Evolutionary conservation across 2,329 filamentous ascomycete species (phyloP), one percentile per base, ranked within the genome.

Genomic region (Fusarium ambrosium): DNA sequence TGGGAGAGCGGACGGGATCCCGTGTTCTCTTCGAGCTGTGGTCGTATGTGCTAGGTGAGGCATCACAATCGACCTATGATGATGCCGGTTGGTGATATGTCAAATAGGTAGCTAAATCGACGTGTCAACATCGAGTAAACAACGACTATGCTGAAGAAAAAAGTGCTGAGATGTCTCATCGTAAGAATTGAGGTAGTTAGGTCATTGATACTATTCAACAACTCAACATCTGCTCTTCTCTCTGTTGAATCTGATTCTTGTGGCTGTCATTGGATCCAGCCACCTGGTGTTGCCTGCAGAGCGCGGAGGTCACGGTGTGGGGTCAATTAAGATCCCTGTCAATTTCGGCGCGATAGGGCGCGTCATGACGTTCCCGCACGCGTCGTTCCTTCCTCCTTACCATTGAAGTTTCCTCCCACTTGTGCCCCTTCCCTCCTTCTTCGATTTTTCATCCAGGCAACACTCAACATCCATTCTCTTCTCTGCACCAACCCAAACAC

Each of bases 321-420:
- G 71, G 77, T 78, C 72, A 79, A 80, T 81, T 81, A 78, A 81
- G 66, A 81, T 72, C 79, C 79, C 72, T 78, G 75, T 58, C 65
- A 66, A 48, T 69, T 75, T 39, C 20, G 37, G 68, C 79, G 79
- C 79, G 79, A 72, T 66, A 66, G 63, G 71, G 73, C 80, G 80
- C 80, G 80, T 80, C 78, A 81, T 79, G 69, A 76, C 72, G 68
- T 76, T 72, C 55, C 65, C 48, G 56, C 63, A 66, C 78, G 78
- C 78, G 78, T 78, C 62, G 70, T 71, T 66, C 62, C 56, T 68
- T 68, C 51, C 36, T 29, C 43, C 45, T 53, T n/a, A 11, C 45
- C 11, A 43, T 43, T 22, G 24, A 39, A 69, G 53, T 43, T 68
- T 68, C 64, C 69, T 79, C 63, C 65, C 58, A 66, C 67, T 62